Percentiles rank a stretch among this genome's conserved stretches.
phyloP scores from a whole-genome alignment of 805 yeast genomes.

The Sungouiella thailandica region DNA sequence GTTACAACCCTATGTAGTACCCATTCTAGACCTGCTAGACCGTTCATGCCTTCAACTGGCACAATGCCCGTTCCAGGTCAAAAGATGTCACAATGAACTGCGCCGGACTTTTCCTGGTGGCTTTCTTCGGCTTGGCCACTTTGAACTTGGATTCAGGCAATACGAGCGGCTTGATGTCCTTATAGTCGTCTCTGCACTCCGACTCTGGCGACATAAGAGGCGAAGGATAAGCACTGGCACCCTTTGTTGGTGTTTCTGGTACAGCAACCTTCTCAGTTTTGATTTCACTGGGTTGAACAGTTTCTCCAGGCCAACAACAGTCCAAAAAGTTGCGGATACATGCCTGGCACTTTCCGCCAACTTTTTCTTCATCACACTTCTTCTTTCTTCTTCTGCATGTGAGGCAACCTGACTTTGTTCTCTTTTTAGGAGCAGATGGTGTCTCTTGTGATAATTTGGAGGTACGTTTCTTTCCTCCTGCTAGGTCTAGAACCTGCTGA shows the following conservation, averaged over 20 bases:
- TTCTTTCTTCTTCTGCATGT: conserved; percentile 62
- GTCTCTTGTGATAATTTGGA: conserved; percentile 12
- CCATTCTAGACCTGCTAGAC: conserved; percentile 8
- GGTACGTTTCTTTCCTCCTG: conserved; percentile 9
- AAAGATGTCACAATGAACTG: conserved; percentile 32
- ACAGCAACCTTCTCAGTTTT: not conserved
- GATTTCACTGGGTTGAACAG: not conserved
- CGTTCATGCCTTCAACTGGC: conserved; percentile 8
- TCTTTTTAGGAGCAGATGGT: conserved; percentile 14
- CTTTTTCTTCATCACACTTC: conserved; percentile 50
- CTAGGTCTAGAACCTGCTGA: conserved; percentile 33
- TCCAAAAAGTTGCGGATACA: conserved; percentile 41
- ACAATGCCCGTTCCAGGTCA: conserved; percentile 24
- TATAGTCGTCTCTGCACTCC: conserved; percentile 13
- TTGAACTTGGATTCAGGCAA: conserved; percentile 2
- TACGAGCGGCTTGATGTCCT: conserved; percentile 11
- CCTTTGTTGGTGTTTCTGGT: conserved; percentile 6
- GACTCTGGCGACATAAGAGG: conserved; percentile 25
- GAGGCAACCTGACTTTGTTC: conserved; percentile 25
- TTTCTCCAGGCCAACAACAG: conserved; percentile 36
- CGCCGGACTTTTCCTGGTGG: conserved; percentile 2
- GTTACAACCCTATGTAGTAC: too few relatives aligned
- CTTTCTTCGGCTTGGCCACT: conserved; percentile 9
- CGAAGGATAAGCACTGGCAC: conserved; percentile 28
- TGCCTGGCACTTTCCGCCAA: conserved; percentile 41